Evolutionary conservation across 768 basidiomycete genomes (phyloP), one percentile per base, ranked within the genome.

Genomic region (Boletus sp.): DNA sequence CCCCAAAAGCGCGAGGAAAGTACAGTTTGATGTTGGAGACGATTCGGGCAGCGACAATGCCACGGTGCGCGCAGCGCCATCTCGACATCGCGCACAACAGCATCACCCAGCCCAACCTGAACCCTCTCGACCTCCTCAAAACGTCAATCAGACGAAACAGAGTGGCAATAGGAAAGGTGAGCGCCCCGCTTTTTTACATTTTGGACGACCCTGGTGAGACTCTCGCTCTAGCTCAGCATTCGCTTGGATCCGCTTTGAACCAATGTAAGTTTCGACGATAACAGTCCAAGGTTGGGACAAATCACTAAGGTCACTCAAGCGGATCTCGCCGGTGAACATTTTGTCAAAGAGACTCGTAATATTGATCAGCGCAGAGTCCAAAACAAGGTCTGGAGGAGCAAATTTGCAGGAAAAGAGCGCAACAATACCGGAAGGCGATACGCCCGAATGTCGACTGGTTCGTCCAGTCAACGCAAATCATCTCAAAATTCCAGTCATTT

Each of bases 391-490:
- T 63, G 60, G 67, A 18, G 33, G 2, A n/a, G 20, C 7, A 59
- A 57, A 18, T 30, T 8, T 17, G 17, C 50, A 40, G 52, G n/a
- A 36, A 70, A 55, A 41, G 48, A 29, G 24, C 47, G n/a, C 35
- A 33, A 30, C 8, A 51, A 44, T 24, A 11, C 24, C 20, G 50
- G 50, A 40, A 56, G 45, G 48, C 56, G 47, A 40, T 57, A 59
- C 17, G 56, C 56, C 11, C 65, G 68, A 50, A 67, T 66, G 62
- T 61, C 67, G 17, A 61, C 61, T 5, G 61, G 62, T 29, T 52
- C 58, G 12, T 44, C 62, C 10, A 7, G 42, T 24, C 57, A 46
- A 54, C 57, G 37, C 28, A 33, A 48, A 18, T 4, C 32, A 28
- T 47, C 59, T 15, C 50, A 54, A 10, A 35, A 7, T 4, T 28